A percentile compares a stretch with the other conserved stretches of the same genome.
These are phyloP conservation scores for Colletotrichum agaves DNA, from an alignment of 2,329 filamentous ascomycete species.

Conservation along the genomic window DNA sequence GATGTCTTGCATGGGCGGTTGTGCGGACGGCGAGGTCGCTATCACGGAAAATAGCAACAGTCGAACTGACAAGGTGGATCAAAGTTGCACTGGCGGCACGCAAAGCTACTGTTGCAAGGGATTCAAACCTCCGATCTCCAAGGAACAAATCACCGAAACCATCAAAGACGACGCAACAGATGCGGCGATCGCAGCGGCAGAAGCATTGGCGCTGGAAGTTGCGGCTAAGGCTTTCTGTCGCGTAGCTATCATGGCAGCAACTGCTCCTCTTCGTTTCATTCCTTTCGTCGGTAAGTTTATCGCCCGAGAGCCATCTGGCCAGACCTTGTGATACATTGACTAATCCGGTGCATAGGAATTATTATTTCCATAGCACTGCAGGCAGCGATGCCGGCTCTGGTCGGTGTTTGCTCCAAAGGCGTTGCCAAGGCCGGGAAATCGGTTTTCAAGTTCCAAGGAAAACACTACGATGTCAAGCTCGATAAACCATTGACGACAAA, in stretches of 20 bases:
- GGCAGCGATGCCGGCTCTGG: not conserved
- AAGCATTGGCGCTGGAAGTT: constrained; percentile 46
- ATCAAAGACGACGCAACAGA: constrained; percentile 42
- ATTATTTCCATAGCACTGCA: not conserved
- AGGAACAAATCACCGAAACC: constrained; percentile 38
- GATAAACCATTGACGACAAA: constrained; percentile 15
- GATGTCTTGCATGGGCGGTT: constrained; percentile 45
- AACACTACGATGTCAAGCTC: constrained; percentile 17
- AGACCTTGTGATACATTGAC: too few relatives aligned
- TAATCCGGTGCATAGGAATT: too few relatives aligned
- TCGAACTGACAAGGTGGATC: constrained; percentile 41
- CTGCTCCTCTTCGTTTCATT: constrained; percentile 5
- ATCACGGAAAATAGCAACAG: constrained; percentile 44
- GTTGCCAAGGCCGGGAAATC: not conserved
- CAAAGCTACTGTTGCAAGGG: constrained; percentile 46
- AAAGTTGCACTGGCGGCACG: constrained; percentile 45
- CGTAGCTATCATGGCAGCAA: constrained; percentile 44
- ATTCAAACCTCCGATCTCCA: constrained; percentile 43
- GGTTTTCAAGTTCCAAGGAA: not conserved
- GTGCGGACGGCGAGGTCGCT: constrained; percentile 44
- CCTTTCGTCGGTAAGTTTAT: constrained; percentile 5
- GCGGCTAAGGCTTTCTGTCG: constrained; percentile 50
- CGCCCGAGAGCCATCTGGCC: too few relatives aligned
- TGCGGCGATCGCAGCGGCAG: constrained; percentile 42
- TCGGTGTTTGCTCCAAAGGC: not conserved